Base-by-base conservation (phyloP, 352 stramenopile species). In the Globisporangium paddicum region DNA sequence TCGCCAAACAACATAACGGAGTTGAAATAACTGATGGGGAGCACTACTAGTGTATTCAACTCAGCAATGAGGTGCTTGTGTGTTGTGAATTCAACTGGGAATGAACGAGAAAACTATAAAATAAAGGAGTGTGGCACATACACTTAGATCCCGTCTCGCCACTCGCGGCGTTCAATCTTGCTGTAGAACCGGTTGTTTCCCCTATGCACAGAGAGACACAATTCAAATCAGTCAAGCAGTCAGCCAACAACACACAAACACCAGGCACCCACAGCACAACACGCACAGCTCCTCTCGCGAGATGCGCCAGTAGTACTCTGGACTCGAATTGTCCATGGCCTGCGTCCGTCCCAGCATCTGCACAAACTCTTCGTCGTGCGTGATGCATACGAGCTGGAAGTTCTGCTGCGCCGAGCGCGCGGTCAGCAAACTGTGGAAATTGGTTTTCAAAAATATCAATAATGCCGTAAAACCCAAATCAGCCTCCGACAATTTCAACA, bases 301-400 rank as follows among this genome's bases (percentile, higher is more conserved):
- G 28, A 95, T 84, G 21, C 83, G 77, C 82, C 82, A 95, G 66
- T 93, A 95, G 56, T 82, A 93, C 55, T 95, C 86, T 0, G 86
- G 86, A 5, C 83, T 76, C 2, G 72, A 79, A 23, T 82, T 82
- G 14, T 87, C 81, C 69, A 94, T 79, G 7, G 80, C 67, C 58
- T 93, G 84, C 11, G 86, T 88, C 23, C 82, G 77, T 30, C 80
- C 91, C 7, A 96, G 75, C 82, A 94, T 95, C 62, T 94, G 82
- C 41, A 96, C 86, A 58, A 95, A 96, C 34, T 93, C 94, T 73
- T 99, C 96, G 69, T 99, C 98, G 79, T 99, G 98, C 2, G 98
- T 99, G 74, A 99, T 99, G 48, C 98, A 92, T 30, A 99, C 87
- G 42, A 99, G 86, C 76, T 99, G 98, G 68, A 99, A 99, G 72